These are phyloP conservation scores for Daldinia sp. DNA, from an alignment of 2,329 filamentous ascomycete species.

Conservation along the genomic window DNA sequence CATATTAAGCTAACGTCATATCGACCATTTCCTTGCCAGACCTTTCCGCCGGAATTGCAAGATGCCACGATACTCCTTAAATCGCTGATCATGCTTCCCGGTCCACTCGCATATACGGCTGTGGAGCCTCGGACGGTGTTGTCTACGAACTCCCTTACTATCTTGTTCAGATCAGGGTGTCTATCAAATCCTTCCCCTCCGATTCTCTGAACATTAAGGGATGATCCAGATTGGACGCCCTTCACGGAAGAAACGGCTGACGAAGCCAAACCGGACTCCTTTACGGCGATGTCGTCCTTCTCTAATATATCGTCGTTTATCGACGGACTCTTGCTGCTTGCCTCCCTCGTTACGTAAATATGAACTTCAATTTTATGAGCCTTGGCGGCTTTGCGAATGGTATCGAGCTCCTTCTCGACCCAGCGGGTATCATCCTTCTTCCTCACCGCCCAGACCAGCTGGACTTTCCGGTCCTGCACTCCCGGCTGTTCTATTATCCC, in stretches of 20 bases:
- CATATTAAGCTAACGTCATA: slow-evolving; percentile 65
- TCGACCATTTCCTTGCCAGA: slow-evolving; percentile 66
- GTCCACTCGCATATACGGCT: slow-evolving; percentile 67
- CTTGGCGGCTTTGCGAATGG: slow-evolving; percentile 53
- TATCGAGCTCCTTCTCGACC: slow-evolving; percentile 64
- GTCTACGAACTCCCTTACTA: slow-evolving; percentile 60
- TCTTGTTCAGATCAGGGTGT: slow-evolving; percentile 56
- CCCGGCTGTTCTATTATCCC: slow-evolving; percentile 45
- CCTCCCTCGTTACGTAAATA: slow-evolving; percentile 67
- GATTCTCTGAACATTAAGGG: slow-evolving; percentile 44
- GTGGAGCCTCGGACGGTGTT: slow-evolving; percentile 58
- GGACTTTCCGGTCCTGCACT: slow-evolving; percentile 55
- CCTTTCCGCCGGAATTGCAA: slow-evolving; percentile 60
- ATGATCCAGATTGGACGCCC: slow-evolving; percentile 41
- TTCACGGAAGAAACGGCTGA: slow-evolving; percentile 35
- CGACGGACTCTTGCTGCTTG: slow-evolving; percentile 41
- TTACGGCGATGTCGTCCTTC: slow-evolving; percentile 37
- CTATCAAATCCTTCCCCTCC: slow-evolving; percentile 44
- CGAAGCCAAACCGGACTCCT: slow-evolving; percentile 40
- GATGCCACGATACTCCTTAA: slow-evolving; percentile 61
- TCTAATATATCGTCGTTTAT: slow-evolving; percentile 40
- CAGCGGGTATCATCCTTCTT: slow-evolving; percentile 63
- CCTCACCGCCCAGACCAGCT: slow-evolving; percentile 72
- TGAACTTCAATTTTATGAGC: slow-evolving; percentile 58
- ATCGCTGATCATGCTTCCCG: slow-evolving; percentile 66